These are phyloP conservation scores for Terana coerulea DNA, from an alignment of 768 basidiomycete genomes.

Conservation along the genomic window DNA sequence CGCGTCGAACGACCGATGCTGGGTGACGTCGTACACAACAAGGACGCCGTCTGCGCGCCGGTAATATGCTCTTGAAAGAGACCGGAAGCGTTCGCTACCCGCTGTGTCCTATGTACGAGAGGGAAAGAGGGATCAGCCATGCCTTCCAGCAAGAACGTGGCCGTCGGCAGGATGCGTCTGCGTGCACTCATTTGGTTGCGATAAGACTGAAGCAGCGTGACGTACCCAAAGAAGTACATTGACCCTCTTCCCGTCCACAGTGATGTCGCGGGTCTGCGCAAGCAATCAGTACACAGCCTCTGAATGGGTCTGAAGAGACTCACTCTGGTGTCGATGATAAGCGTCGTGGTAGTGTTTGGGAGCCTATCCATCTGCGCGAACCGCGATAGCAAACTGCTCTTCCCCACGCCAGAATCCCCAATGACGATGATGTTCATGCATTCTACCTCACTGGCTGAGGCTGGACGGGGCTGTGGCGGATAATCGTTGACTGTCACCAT, in stretches of 20 bases:
- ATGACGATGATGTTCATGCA: slow-evolving; percentile 75
- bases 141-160: not conserved
- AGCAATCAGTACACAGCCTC: not conserved
- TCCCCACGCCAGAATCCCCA: slow-evolving; percentile 90
- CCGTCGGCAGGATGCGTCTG: not conserved
- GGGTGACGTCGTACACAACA: slow-evolving; percentile 91
- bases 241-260: slow-evolving; percentile 70
- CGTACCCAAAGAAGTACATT: slow-evolving; percentile 97
- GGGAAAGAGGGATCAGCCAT: not conserved
- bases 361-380: slow-evolving; percentile 97
- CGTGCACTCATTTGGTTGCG: not conserved
- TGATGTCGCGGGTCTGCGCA: slow-evolving; percentile 60
- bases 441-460: too few relatives aligned
- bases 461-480: too few relatives aligned
- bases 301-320: slow-evolving; percentile 24
- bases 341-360: slow-evolving; percentile 85
- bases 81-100: slow-evolving; percentile 91
- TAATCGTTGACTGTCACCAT: too few relatives aligned
- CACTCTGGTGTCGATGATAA: slow-evolving; percentile 82
- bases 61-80: slow-evolving; percentile 94
- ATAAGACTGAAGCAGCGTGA: slow-evolving; percentile 1
- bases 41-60: slow-evolving; percentile 84
- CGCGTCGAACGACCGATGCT: slow-evolving; percentile 88
- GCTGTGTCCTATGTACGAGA: slow-evolving; percentile 5
- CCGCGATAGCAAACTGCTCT: slow-evolving; percentile 86